These are phyloP conservation scores for Trichoderma gamsii DNA, from an alignment of 495 filamentous ascomycete genomes.

Conservation along the genomic window DNA sequence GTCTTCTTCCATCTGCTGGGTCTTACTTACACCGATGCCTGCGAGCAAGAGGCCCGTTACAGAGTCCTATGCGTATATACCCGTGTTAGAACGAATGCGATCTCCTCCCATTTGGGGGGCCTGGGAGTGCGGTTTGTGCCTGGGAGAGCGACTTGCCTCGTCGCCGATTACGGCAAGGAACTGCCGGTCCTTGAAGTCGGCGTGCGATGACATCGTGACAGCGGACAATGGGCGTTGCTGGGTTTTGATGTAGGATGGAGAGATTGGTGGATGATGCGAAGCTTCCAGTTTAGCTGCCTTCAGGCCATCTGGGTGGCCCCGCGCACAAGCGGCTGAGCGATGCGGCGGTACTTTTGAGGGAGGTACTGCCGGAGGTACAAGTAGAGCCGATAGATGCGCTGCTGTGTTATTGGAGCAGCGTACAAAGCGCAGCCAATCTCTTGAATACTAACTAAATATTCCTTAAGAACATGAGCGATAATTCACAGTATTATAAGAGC, in stretches of 20 bases:
- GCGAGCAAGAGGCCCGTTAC: slow-evolving; percentile 92
- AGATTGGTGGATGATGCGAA: slow-evolving; percentile 1
- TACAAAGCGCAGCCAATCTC: not conserved
- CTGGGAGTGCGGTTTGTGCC: not conserved
- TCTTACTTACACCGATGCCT: slow-evolving; percentile 78
- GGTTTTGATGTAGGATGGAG: slow-evolving; percentile 1
- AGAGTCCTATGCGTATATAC: slow-evolving; percentile 58
- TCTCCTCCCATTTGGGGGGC: slow-evolving; percentile 20
- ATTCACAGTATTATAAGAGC: too few relatives aligned
- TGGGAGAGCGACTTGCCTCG: slow-evolving; percentile 55
- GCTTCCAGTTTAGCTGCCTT: not conserved
- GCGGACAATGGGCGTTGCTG: slow-evolving; percentile 22
- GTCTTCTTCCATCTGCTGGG: not conserved
- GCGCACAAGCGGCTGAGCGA: slow-evolving; percentile 1
- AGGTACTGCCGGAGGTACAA: not conserved
- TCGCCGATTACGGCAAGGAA: slow-evolving; percentile 97
- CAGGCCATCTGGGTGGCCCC: slow-evolving; percentile 10
- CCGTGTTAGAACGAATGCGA: slow-evolving; percentile 18
- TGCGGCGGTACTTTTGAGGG: not conserved
- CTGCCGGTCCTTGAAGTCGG: slow-evolving; percentile 78
- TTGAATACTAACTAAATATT: too few relatives aligned
- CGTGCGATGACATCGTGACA: slow-evolving; percentile 47
- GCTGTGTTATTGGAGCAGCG: not conserved
- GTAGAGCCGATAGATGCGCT: not conserved
- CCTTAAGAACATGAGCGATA: too few relatives aligned